phyloP scores from a whole-genome alignment of 495 filamentous ascomycete genomes.

The Echria macrotheca region DNA sequence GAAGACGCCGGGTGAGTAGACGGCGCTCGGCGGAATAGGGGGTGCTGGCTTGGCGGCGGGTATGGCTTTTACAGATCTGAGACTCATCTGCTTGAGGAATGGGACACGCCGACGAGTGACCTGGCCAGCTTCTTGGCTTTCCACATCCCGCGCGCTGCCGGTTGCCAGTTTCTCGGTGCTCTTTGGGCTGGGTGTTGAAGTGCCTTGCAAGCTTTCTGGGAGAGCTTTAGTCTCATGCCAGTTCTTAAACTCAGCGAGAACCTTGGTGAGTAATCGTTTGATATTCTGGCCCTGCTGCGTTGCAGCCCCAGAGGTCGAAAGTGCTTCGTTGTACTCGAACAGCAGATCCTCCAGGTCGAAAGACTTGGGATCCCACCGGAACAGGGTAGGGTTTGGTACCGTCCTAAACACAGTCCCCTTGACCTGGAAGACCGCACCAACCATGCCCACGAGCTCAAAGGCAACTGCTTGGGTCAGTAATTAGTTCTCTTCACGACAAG shows the following conservation, averaged over 20 bases:
- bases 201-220: too few relatives aligned
- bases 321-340: slow-evolving; percentile 13
- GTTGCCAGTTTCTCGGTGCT: background rate
- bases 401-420: slow-evolving; percentile 32
- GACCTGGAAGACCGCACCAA: slow-evolving; percentile 31
- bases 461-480: slow-evolving; percentile 23
- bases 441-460: slow-evolving; percentile 42
- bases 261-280: background rate
- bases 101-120: background rate
- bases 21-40: slow-evolving; percentile 8
- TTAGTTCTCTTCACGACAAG: background rate
- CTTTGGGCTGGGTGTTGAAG: too few relatives aligned
- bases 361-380: slow-evolving; percentile 29
- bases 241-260: background rate
- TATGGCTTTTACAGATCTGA: background rate
- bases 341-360: slow-evolving; percentile 26
- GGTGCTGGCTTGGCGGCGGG: slow-evolving; percentile 3
- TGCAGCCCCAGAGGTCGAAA: background rate
- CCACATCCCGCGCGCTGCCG: background rate
- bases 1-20: slow-evolving; percentile 14
- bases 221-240: background rate
- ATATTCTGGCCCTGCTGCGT: background rate
- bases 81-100: background rate
- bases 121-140: background rate
- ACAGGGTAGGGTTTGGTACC: slow-evolving; percentile 39